phyloP scores from a whole-genome alignment of 768 basidiomycete genomes.

The Suillus clintonianus region DNA sequence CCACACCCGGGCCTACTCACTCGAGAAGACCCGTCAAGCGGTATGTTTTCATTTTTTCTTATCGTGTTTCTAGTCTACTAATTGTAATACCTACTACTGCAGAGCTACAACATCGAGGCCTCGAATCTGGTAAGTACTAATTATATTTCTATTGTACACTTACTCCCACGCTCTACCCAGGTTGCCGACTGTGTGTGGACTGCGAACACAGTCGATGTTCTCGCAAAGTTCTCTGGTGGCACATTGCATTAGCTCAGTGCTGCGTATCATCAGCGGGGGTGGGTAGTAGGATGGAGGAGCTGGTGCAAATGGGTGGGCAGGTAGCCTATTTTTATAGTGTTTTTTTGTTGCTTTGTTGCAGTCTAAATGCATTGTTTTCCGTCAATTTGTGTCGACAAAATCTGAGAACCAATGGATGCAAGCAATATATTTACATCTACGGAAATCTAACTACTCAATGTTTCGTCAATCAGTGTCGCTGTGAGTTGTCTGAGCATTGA shows the following conservation, averaged over 20 bases:
- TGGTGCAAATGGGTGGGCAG: constrained; percentile 16
- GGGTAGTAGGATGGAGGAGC: constrained; percentile 20
- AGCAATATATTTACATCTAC: no score
- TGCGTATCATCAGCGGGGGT: background rate
- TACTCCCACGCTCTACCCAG: background rate
- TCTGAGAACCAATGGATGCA: no score
- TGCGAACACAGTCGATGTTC: background rate
- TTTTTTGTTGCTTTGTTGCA: background rate
- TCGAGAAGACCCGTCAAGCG: background rate
- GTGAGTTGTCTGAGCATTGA: background rate
- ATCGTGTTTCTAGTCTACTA: background rate
- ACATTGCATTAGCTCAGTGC: background rate
- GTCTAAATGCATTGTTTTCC: no score
- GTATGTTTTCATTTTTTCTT: background rate
- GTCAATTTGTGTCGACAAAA: no score
- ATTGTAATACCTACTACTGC: background rate
- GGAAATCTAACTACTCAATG: background rate
- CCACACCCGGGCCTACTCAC: no score
- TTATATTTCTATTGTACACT: background rate
- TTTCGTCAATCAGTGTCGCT: background rate
- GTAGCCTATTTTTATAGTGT: background rate
- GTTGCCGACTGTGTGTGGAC: background rate
- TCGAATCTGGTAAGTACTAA: no score
- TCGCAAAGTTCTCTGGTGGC: background rate
- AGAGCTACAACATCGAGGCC: background rate